Evolutionary conservation across 1,139 yeast species (phyloP), one percentile per base, ranked within the genome.

Genomic region (Yamadazyma kanchanaburiensis): DNA sequence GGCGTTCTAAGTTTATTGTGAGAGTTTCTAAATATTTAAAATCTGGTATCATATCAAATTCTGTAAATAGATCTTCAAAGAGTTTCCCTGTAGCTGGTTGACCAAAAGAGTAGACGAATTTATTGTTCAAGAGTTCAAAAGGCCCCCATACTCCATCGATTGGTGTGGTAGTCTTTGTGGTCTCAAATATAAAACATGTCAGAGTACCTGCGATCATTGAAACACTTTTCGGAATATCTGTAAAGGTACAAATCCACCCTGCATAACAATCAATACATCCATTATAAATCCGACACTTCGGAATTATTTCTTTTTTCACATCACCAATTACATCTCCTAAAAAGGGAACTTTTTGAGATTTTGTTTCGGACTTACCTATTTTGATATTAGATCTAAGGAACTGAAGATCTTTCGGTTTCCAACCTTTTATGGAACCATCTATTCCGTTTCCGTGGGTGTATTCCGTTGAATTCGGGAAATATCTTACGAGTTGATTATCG

Each of bases 161-260:
- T 16, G 55, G 49, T 1, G 25, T 26, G 1, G 32, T 30, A 8
- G 7, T 10, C 10, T 18, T 18, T 7, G 20, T 7, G 3, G 55
- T 48, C 1, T 64, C 60, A 7, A 64, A 43, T 3, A 77, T 42
- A 37, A 63, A 74, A 39, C 83, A 77, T 0, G 81, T 75, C 5
- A 80, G 74, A 0, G 82, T 77, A 0, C 82, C 82, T 1, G 81
- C 82, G 7, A 74, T 68, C 71, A 75, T 65, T 2, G 74, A 58
- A 12, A 74, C 39, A 6, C 57, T 45, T 7, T 18, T 39, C 17
- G 34, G 41, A 2, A 7, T 47, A 15, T 34, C 38, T 38, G 40
- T 50, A 6, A 43, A 26, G 1, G 68, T 56, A 2, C 66, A 52
- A 6, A 74, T 48, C 74, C 77, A 74, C 2, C 79, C 74, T 1